A percentile compares a stretch with the other conserved stretches of the same genome.
These are phyloP conservation scores for Omphalea diandra DNA, from an alignment of 441 rosid genomes.

Conservation along the genomic window DNA sequence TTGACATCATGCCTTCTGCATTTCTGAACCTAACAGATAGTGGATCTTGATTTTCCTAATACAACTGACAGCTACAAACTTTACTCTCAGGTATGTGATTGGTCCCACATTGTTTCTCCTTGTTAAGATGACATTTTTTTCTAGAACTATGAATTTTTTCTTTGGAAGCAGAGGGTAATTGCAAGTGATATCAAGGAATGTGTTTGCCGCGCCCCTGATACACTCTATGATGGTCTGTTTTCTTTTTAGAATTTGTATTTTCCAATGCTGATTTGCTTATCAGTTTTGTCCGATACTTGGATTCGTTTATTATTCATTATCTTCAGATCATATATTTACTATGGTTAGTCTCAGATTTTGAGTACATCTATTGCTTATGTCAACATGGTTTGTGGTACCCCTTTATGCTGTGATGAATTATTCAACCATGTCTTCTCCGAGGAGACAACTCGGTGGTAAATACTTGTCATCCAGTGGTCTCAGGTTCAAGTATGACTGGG, in stretches of 20 bases:
- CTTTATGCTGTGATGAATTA: too few relatives aligned
- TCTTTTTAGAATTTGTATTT: slow-evolving; percentile 9
- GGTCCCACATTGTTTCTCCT: slow-evolving; percentile 8
- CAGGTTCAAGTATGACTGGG: background rate
- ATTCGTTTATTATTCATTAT: background rate
- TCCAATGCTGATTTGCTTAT: slow-evolving; percentile 10
- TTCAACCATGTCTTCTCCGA: background rate
- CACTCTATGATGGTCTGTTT: slow-evolving; percentile 87
- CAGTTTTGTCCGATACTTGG: background rate
- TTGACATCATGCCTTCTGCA: slow-evolving; percentile 5
- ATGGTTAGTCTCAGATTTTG: background rate
- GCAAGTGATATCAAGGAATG: slow-evolving; percentile 98
- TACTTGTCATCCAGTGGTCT: too few relatives aligned
- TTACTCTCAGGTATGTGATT: slow-evolving; percentile 74
- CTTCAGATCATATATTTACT: background rate
- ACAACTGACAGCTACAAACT: slow-evolving; percentile 95
- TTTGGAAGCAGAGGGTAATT: slow-evolving; percentile 72
- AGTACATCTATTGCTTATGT: background rate
- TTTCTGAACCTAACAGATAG: slow-evolving; percentile 49
- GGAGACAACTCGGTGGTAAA: too few relatives aligned
- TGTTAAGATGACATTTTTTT: slow-evolving; percentile 17
- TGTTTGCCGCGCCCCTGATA: slow-evolving; percentile 97
- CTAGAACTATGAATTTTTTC: slow-evolving; percentile 18
- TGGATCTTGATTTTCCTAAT: slow-evolving; percentile 75
- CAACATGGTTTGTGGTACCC: background rate